A percentile compares a stretch with the other conserved stretches of the same genome.
Conservation (phyloP, 2,329 filamentous ascomycete genomes). For the Sporothrix curviconia region DNA sequence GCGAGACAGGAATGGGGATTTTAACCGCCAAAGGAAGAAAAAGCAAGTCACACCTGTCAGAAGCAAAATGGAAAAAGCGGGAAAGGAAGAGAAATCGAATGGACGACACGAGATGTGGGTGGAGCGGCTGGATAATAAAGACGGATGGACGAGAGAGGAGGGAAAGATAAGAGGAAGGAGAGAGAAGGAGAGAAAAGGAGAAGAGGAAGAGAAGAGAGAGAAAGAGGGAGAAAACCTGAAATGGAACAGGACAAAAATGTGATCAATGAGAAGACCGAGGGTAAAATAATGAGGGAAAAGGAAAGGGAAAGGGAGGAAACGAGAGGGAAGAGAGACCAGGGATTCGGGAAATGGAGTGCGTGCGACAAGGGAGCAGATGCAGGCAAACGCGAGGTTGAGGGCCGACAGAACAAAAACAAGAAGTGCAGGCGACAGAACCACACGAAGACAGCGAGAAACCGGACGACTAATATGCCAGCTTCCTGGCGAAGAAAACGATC, state of each 20-base stretch:
- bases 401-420: background rate
- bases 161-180: background rate
- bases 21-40: background rate
- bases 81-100: too few species aligned
- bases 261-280: background rate
- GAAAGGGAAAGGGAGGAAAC: background rate
- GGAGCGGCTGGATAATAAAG: too few species aligned
- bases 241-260: background rate
- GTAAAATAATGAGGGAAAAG: background rate
- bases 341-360: constrained; percentile 5
- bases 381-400: background rate
- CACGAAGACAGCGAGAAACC: too few species aligned
- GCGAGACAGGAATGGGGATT: background rate
- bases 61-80: too few species aligned
- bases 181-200: background rate
- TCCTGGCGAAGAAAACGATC: background rate
- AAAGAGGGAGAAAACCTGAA: background rate
- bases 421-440: background rate
- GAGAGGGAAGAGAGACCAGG: background rate
- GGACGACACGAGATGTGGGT: too few species aligned
- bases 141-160: too few species aligned
- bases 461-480: too few species aligned
- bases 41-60: too few species aligned
- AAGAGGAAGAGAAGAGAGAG: background rate
- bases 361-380: background rate